Percentiles rank a stretch among this genome's conserved stretches.
Evolutionary conservation across 352 stramenopile genomes (phyloP).

Genomic region (Phytophthora ohioensis): DNA sequence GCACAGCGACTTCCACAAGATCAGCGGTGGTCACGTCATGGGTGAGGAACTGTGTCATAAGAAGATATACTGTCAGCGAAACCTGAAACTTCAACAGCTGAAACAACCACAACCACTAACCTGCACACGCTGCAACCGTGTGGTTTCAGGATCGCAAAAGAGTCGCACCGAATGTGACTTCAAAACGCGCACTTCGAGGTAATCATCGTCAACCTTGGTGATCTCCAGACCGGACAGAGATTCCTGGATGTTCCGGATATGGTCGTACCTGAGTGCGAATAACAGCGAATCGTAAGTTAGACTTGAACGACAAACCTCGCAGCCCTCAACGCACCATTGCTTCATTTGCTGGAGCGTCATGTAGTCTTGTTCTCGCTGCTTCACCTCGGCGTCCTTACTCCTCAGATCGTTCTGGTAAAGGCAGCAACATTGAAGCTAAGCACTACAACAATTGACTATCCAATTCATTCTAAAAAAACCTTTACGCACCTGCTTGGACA

Average conservation of each 20-base stretch:
- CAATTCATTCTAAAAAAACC: background rate
- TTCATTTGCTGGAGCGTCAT: conserved; percentile 79
- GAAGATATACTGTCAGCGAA: conserved; percentile 5
- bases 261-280: conserved; percentile 60
- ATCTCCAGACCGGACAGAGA: conserved; percentile 69
- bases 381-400: conserved; percentile 75
- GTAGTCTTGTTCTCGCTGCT: conserved; percentile 79
- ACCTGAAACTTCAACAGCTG: background rate
- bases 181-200: conserved; percentile 65
- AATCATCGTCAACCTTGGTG: conserved; percentile 60
- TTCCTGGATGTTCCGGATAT: conserved; percentile 62
- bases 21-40: conserved; percentile 44
- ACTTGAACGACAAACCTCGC: background rate
- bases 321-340: conserved; percentile 53
- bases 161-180: conserved; percentile 62
- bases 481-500: conserved; percentile 63
- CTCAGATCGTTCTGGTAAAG: conserved; percentile 61
- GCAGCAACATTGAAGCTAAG: conserved; percentile 1
- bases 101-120: conserved; percentile 36
- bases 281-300: conserved; percentile 9
- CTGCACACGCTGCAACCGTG: conserved; percentile 65
- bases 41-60: conserved; percentile 6
- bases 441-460: conserved; percentile 6
- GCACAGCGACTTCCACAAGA: conserved; percentile 62
- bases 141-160: conserved; percentile 67